Conservation (phyloP, 2,329 filamentous ascomycete species). For the Fusarium sp. region DNA sequence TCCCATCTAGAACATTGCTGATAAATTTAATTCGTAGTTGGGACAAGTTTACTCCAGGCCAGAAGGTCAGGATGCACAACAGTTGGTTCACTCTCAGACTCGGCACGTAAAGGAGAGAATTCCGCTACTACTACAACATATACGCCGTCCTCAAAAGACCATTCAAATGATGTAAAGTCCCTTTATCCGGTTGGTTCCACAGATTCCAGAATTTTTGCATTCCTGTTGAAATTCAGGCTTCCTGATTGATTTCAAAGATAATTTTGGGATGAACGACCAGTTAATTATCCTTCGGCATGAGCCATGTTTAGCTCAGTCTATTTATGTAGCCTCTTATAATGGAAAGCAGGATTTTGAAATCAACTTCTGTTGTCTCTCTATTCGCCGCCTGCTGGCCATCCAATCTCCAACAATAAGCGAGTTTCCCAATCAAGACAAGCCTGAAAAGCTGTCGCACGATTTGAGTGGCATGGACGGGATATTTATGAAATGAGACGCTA, state of each 20-base stretch:
- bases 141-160: no score
- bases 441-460: neutral
- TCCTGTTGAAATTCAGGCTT: no score
- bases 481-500: neutral
- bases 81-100: neutral
- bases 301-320: neutral
- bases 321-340: neutral
- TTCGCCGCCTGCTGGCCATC: neutral
- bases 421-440: neutral
- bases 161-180: no score
- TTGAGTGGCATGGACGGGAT: neutral
- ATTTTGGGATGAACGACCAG: no score
- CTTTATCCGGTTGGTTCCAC: no score
- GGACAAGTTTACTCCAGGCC: neutral
- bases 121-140: no score
- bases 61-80: neutral
- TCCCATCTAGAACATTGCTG: no score
- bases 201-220: no score
- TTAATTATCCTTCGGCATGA: no score
- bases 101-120: no score
- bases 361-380: neutral
- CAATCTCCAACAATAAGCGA: neutral
- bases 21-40: no score
- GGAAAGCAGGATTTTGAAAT: neutral
- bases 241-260: neutral